Base-by-base conservation (phyloP, 2,329 filamentous ascomycete species). In the Aspergillus oerlinghausenensis region DNA sequence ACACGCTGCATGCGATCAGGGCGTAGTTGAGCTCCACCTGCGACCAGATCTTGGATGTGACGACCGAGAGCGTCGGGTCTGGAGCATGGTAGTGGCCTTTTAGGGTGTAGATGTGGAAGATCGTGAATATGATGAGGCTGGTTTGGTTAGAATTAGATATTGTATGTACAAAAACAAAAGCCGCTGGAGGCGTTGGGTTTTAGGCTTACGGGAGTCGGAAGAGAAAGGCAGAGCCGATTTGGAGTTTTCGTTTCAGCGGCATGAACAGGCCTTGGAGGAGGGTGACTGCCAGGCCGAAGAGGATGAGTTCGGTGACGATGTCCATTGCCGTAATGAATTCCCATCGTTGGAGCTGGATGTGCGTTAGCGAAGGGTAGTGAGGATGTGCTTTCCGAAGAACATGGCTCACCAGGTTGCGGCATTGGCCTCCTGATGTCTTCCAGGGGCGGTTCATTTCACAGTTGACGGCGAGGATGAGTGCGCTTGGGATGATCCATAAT, bases 361-460 rank as follows among this genome's bases (percentile, higher is more conserved):
- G 25, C 5, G 9, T 14, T 21, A n/a, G 28, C 7, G 8, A 50
- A 11, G 50, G 43, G 43, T 7, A 6, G 26, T 6, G 3, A 11
- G 3, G 11, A 35, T 17, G 32, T 17, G 32, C 14, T 17, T 7
- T 7, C 14, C 3, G 14, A 38, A 38, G 14, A 25, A 50, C 4
- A 25, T 43, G 25, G 28, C 64, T 38, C 55, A 71, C 69, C 50
- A 70, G 51, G 51, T 68, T 59, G 6, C 25, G 40, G 50, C 69
- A 72, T 56, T 69, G 64, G 11, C 58, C 65, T 11, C 62, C 62
- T 4, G 60, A 51, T 23, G 52, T 55, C 25, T 58, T 58, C 76
- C 76, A 77, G 10, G 76, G 74, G 11, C 60, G 61, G 21, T 66
- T 63, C 1, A 74, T 52, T 50, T 77, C 68, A 56, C 79, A 80